These are phyloP conservation scores for Verticillium albo-atrum DNA, from an alignment of 2,329 filamentous ascomycete species.

Conservation along the genomic window DNA sequence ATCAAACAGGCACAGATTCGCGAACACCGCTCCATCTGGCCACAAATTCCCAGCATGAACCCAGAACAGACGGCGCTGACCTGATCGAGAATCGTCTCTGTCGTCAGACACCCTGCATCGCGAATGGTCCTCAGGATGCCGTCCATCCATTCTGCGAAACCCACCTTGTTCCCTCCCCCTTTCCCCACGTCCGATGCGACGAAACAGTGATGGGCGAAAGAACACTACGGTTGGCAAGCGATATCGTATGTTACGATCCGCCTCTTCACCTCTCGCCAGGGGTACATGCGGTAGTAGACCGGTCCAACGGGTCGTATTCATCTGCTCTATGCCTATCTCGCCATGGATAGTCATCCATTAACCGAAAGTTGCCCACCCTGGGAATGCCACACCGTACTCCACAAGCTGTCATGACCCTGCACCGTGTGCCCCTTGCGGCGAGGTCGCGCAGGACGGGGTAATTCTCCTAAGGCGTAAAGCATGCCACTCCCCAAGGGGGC, in stretches of 20 bases:
- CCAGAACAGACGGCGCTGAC: background rate
- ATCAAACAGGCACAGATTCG: background rate
- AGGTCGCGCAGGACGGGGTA: background rate
- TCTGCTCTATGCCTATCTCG: background rate
- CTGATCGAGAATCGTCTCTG: background rate
- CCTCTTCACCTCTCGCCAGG: background rate
- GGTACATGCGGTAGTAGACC: background rate
- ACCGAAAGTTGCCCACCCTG: background rate
- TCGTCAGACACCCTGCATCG: background rate
- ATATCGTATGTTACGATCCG: background rate
- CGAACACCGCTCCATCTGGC: background rate
- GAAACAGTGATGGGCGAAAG: constrained; percentile 1
- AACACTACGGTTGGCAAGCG: background rate
- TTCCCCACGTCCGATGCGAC: background rate
- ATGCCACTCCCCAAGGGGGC: background rate
- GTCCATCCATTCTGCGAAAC: background rate
- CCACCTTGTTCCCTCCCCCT: background rate
- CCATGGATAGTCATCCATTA: background rate
- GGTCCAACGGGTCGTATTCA: background rate
- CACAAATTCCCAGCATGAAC: background rate
- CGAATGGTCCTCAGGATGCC: background rate
- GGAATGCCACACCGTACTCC: background rate
- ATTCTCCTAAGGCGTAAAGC: background rate
- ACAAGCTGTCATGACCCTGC: background rate
- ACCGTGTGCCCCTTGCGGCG: background rate